phyloP scores from a whole-genome alignment of 768 basidiomycete species.

The Xanthoconium purpureum region DNA sequence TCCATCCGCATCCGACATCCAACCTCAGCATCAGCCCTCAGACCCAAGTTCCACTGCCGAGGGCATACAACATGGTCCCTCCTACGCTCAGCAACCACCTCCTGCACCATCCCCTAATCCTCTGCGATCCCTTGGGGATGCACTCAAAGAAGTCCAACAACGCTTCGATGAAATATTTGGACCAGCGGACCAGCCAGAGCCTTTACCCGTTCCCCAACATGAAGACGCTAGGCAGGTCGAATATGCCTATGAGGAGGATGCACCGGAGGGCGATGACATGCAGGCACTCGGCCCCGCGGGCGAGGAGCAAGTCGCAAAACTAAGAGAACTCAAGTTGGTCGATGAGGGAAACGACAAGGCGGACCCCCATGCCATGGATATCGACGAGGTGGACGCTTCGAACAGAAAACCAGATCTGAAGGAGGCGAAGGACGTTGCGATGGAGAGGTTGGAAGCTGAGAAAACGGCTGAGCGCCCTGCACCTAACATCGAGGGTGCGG shows the following conservation, averaged over 20 bases:
- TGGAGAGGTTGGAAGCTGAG: constrained; percentile 27
- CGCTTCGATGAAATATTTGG: constrained; percentile 81
- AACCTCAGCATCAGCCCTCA: constrained; percentile 5
- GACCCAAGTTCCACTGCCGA: constrained; percentile 36
- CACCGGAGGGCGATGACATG: constrained; percentile 67
- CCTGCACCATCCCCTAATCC: constrained; percentile 45
- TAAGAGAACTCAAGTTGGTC: constrained; percentile 75
- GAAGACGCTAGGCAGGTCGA: constrained; percentile 57
- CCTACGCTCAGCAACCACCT: constrained; percentile 38
- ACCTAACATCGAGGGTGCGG: constrained; percentile 44
- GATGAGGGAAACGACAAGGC: constrained; percentile 52
- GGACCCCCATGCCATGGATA: constrained; percentile 46
- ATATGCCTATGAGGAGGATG: constrained; percentile 58
- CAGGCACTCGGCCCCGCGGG: constrained; percentile 88
- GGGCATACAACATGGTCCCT: constrained; percentile 46
- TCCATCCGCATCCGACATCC: constrained; percentile 2
- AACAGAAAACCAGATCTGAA: constrained; percentile 25
- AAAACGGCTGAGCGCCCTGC: constrained; percentile 25
- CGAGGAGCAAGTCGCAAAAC: constrained; percentile 77
- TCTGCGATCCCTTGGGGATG: constrained; percentile 79
- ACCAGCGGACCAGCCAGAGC: constrained; percentile 32
- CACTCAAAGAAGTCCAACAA: constrained; percentile 74
- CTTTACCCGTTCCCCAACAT: constrained; percentile 36
- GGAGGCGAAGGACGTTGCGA: constrained; percentile 21
- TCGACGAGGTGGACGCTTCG: constrained; percentile 34